Base-by-base conservation (phyloP, 2,329 filamentous ascomycete species). In the Fulvia fulva region DNA sequence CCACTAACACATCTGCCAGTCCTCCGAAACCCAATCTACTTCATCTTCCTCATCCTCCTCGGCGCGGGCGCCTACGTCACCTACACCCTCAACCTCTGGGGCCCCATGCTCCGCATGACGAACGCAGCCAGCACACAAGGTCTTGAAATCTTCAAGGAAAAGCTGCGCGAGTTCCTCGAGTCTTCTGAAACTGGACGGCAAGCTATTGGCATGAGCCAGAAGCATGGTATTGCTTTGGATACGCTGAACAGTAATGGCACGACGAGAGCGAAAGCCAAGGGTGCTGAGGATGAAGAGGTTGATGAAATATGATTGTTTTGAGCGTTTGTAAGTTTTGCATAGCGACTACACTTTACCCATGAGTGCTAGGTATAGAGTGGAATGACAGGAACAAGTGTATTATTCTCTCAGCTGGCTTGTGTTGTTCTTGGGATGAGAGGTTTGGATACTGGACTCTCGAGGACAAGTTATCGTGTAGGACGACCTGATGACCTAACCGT, bases 91-190 rank as follows among this genome's bases (percentile, higher is more conserved):
- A 97, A 97, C 73, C 85, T 99, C 16, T 92, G 96, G 78, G 94
- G 94, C 0, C 94, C 94, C 0, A 97, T 99, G 81, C 80, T 95
- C 67, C 91, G 95, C 71, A 97, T 99, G 90, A 84, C 86, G 65
- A 94, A 94, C 67, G 94, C 94, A 14, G 94, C 94, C 3, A 87
- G 86, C 50, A 82, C 83, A 62, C 94, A 99, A 76, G 94, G 90
- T 7, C 70, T 96, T 28, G 91, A 96, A 67, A 91, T 99, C 65
- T 90, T 90, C 71, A 97, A 96, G 79, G 88, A 94, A 78, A 87
- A 89, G 67, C 83, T 97, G 49, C 85, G 93, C 23, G 91, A 96
- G 30, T 97, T 97, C 70, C 81, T 97, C 58, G 90, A 92, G 77
- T 88, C 84, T 67, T 90, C 87, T n/a, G 91, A 96, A 67, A 88